Evolutionary conservation across 2,329 filamentous ascomycete species (phyloP).

Genomic region (Phaeoacremonium minimum): DNA sequence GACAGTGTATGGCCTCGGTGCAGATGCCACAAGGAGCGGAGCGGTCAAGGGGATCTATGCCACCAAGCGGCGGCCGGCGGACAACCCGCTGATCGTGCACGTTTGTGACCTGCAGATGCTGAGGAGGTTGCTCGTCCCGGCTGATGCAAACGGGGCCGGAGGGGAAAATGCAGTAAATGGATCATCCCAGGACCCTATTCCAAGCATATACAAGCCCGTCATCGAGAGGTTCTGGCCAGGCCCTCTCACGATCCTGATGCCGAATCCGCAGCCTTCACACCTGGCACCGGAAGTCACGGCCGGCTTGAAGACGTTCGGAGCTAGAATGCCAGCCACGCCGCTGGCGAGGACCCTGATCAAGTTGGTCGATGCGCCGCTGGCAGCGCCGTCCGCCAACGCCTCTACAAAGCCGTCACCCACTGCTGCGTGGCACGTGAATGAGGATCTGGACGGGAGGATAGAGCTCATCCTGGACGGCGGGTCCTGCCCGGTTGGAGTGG

Average conservation of each 20-base stretch:
- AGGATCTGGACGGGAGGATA: conserved; percentile 80
- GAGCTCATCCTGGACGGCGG: conserved; percentile 87
- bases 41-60: conserved; percentile 90
- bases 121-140: conserved; percentile 49
- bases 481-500: conserved; percentile 80
- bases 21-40: conserved; percentile 80
- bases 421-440: conserved; percentile 79
- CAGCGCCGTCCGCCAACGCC: conserved; percentile 90
- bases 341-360: conserved; percentile 88
- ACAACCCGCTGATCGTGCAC: conserved; percentile 95
- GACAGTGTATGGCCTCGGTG: conserved; percentile 95
- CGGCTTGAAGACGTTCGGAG: conserved; percentile 78
- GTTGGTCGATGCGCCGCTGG: conserved; percentile 71
- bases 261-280: conserved; percentile 62
- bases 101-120: conserved; percentile 78
- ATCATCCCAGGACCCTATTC: conserved; percentile 44
- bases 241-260: conserved; percentile 84
- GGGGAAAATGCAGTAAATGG: background rate
- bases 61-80: conserved; percentile 84
- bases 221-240: conserved; percentile 91
- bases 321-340: conserved; percentile 78
- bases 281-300: conserved; percentile 92
- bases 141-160: conserved; percentile 11
- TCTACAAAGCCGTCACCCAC: conserved; percentile 92
- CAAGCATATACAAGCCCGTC: conserved; percentile 71